Evolutionary conservation across 177 flowering plant genomes (phyloP).

Genomic region (Telopea speciosissima): DNA sequence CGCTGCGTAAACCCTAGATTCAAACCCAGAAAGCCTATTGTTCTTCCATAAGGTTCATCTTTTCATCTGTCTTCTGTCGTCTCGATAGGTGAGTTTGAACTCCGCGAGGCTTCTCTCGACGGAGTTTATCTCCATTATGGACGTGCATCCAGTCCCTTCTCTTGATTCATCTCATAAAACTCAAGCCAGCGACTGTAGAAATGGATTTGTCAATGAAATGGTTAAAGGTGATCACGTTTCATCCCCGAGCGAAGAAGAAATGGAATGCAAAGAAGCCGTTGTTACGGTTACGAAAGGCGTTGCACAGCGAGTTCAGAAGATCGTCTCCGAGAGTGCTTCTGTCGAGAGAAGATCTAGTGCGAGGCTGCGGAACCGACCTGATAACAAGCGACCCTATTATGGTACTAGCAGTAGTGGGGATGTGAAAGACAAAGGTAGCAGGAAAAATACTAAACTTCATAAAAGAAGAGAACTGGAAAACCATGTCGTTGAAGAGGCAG

Average conservation of each 20-base stretch:
- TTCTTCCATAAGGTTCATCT: neutral
- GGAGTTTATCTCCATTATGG: neutral
- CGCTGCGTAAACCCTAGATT: neutral
- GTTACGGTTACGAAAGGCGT: neutral
- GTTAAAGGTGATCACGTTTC: neutral
- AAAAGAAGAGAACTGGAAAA: neutral
- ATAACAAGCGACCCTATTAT: constrained; percentile 2
- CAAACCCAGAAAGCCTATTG: neutral
- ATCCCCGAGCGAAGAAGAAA: constrained; percentile 3
- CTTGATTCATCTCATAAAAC: neutral
- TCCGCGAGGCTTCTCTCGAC: neutral
- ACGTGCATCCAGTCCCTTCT: neutral
- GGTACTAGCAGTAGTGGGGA: neutral
- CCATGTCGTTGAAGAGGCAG: neutral
- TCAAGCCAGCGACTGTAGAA: neutral
- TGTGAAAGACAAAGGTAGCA: neutral
- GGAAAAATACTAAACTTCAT: neutral
- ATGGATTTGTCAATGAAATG: neutral
- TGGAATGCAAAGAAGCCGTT: constrained; percentile 4
- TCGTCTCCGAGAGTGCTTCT: neutral
- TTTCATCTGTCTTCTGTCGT: neutral
- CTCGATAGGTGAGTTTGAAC: neutral
- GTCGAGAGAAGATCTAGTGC: constrained; percentile 15
- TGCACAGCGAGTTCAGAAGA: constrained; percentile 1
- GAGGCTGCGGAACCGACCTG: constrained; percentile 3